Conservation (phyloP, 495 filamentous ascomycete species). For the Talaromyces adpressus region DNA sequence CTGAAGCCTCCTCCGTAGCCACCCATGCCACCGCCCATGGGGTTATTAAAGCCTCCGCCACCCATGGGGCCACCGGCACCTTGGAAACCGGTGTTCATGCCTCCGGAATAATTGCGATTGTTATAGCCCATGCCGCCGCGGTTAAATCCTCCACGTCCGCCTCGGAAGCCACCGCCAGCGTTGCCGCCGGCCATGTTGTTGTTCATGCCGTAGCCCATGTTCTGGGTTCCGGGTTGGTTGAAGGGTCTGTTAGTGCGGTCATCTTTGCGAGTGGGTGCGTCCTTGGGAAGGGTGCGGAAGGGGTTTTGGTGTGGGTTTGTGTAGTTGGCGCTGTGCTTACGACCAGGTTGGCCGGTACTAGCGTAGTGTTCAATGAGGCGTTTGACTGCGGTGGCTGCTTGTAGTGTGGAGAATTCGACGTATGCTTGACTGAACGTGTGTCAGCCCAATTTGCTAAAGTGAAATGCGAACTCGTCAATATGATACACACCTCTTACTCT, state of each 20-base stretch:
- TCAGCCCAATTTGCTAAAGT: background rate
- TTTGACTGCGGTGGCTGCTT: slow-evolving; percentile 82
- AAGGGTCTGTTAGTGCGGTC: slow-evolving; percentile 36
- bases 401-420: slow-evolving; percentile 73
- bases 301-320: slow-evolving; percentile 73
- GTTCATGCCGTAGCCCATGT: slow-evolving; percentile 32
- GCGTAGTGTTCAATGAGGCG: slow-evolving; percentile 64
- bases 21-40: slow-evolving; percentile 48
- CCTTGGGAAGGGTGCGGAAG: slow-evolving; percentile 88
- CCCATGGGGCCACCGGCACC: slow-evolving; percentile 44
- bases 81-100: slow-evolving; percentile 33
- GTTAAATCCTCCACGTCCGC: slow-evolving; percentile 47
- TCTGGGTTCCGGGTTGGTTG: slow-evolving; percentile 26
- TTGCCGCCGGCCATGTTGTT: slow-evolving; percentile 20
- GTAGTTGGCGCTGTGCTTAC: slow-evolving; percentile 68
- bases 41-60: slow-evolving; percentile 50
- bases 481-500: slow-evolving; percentile 87
- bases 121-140: slow-evolving; percentile 34
- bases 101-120: slow-evolving; percentile 43
- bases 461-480: background rate
- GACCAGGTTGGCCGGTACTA: slow-evolving; percentile 46
- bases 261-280: slow-evolving; percentile 70
- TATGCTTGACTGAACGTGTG: slow-evolving; percentile 70
- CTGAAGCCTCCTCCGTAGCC: slow-evolving; percentile 49
- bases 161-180: slow-evolving; percentile 37